phyloP scores from a whole-genome alignment of 2,329 filamentous ascomycete genomes.

The Sarocladium strictum region DNA sequence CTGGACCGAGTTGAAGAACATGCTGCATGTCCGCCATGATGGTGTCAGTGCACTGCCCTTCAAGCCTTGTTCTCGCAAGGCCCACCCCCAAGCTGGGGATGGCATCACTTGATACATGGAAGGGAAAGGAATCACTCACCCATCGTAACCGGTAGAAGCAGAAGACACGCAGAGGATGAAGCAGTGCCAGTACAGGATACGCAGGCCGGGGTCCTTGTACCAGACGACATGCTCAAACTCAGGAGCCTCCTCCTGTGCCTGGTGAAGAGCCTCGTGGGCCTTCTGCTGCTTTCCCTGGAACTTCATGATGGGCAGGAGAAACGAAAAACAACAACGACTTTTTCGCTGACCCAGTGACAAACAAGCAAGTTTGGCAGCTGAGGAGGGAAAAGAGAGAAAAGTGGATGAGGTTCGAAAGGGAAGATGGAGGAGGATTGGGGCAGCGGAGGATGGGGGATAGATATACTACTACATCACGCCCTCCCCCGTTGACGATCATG shows the following conservation, averaged over 20 bases:
- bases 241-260: constrained; percentile 38
- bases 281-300: not conserved
- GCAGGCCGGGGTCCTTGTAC: constrained; percentile 49
- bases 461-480: not conserved
- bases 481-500: not conserved
- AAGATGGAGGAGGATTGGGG: not conserved
- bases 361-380: no score
- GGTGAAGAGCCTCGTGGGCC: constrained; percentile 19
- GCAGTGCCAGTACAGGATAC: constrained; percentile 47
- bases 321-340: no score
- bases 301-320: constrained; percentile 2
- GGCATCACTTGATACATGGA: no score
- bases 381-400: not conserved
- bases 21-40: constrained; percentile 15
- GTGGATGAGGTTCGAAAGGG: not conserved
- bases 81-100: no score
- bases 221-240: constrained; percentile 49
- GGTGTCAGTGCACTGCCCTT: not conserved
- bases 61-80: no score
- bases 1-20: constrained; percentile 53
- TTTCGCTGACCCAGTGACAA: no score
- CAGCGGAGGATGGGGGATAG: not conserved
- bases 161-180: constrained; percentile 53
- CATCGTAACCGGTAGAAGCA: constrained; percentile 57
- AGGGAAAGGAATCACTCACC: constrained; percentile 16